Conservation (phyloP, 108 stramenopile genomes). For the Skeletonema costatum region DNA sequence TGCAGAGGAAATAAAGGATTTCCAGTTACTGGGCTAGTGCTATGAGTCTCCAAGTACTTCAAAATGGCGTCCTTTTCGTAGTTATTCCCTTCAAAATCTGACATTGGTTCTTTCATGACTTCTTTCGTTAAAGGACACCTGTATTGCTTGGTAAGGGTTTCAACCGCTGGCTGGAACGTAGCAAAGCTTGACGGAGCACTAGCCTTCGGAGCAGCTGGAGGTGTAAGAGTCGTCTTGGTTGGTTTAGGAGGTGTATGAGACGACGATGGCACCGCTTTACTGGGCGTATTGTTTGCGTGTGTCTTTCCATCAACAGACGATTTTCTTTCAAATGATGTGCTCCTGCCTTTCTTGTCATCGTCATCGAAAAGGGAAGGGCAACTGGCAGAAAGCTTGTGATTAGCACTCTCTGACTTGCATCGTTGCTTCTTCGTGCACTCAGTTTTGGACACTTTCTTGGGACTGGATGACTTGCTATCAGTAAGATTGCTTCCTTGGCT, state of each 20-base stretch:
- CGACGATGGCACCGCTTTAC: neutral
- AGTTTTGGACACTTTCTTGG: neutral
- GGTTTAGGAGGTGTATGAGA: neutral
- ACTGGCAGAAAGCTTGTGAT: neutral
- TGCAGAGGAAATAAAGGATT: constrained; percentile 20
- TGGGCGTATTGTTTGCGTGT: neutral
- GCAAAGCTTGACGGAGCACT: neutral
- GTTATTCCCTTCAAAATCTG: constrained; percentile 41
- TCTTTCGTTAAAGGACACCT: constrained; percentile 35
- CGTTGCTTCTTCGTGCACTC: neutral
- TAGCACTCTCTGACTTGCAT: neutral
- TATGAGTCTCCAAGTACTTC: constrained; percentile 36
- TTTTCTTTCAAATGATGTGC: neutral
- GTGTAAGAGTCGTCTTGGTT: neutral
- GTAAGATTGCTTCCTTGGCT: neutral
- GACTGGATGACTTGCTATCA: neutral
- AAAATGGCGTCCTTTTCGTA: constrained; percentile 41
- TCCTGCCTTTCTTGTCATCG: neutral
- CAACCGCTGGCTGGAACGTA: constrained; percentile 10
- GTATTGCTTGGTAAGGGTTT: constrained; percentile 14
- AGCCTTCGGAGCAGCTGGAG: neutral
- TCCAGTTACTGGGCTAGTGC: constrained; percentile 40
- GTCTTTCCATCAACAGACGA: neutral
- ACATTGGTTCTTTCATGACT: constrained; percentile 42
- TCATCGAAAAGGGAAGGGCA: neutral